Percentiles rank a stretch among this genome's conserved stretches.
phyloP scores from a whole-genome alignment of 2,329 filamentous ascomycete genomes.

The Passalora sequoiae region DNA sequence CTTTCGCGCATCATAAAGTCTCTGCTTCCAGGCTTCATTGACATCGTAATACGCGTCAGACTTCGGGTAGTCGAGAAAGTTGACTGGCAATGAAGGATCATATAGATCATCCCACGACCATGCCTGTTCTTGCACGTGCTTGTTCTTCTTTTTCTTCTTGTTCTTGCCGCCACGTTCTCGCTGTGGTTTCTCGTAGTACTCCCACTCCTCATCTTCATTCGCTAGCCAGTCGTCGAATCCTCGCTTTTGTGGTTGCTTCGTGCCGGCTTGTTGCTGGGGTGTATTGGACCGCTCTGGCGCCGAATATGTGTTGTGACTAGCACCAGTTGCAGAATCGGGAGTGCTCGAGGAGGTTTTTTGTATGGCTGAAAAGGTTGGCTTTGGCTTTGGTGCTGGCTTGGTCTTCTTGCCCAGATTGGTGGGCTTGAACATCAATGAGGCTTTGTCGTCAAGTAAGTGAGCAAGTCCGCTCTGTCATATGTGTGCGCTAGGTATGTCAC shows the following conservation, averaged over 20 bases:
- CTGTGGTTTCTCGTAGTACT: constrained; percentile 53
- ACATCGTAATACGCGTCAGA: constrained; percentile 83
- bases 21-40: constrained; percentile 71
- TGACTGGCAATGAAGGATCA: constrained; percentile 75
- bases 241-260: constrained; percentile 39
- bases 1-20: constrained; percentile 68
- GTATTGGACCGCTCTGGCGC: constrained; percentile 13
- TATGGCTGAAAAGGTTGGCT: constrained; percentile 49
- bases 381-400: constrained; percentile 59
- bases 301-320: too few relatives aligned
- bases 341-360: constrained; percentile 28
- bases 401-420: constrained; percentile 52
- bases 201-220: constrained; percentile 72
- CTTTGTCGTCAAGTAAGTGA: constrained; percentile 46
- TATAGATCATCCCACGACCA: constrained; percentile 85
- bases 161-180: constrained; percentile 71
- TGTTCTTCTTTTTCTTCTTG: constrained; percentile 61
- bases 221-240: constrained; percentile 77
- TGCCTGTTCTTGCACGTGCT: constrained; percentile 39
- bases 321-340: constrained; percentile 20
- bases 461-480: constrained; percentile 36
- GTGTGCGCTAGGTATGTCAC: constrained; percentile 29
- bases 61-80: constrained; percentile 74
- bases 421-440: constrained; percentile 77
- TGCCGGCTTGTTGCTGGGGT: constrained; percentile 36